Evolutionary conservation across 2,329 filamentous ascomycete species (phyloP), one percentile per base, ranked within the genome.

Genomic region (Lasiodiplodia hormozganensis): DNA sequence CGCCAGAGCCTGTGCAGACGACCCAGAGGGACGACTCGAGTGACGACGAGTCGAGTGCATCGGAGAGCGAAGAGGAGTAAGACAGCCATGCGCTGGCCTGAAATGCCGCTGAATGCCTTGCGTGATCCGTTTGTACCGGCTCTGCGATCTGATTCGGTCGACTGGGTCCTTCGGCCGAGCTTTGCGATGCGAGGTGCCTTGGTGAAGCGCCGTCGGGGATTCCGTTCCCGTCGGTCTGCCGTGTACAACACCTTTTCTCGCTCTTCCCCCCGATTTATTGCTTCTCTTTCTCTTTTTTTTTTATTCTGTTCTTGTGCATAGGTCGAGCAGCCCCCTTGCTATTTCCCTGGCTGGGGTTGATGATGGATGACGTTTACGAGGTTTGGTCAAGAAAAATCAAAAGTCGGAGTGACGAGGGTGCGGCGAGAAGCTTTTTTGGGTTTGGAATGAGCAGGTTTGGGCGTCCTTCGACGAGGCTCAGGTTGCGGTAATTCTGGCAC

Each of bases 41-140:
- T 72, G 85, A 85, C 31, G 85, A 87, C 70, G 84, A 86, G 68
- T 81, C 82, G 71, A 83, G 82, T 70, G 86, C 84, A 73, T 88
- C 86, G 4, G 86, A 88, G 73, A 82, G 81, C 69, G 80, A 82
- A 70, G 81, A 83, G 70, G 81, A 83, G 73, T 82, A 76, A 74
- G 54, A 16, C 36, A 12, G 43, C 60, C 14, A 31, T 7, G 6
- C 47, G 16, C 25, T 31, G 28, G 31, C 12, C n/a, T 21, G 49
- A 23, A 43, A 31, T 56, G 36, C 51, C 51, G 34, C 14, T 36
- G 28, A 16, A 25, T 56, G 51, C 52, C 38, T 56, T 34, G 31
- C 23, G 49, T 56, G 36, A 47, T 65, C 23, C 34, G 51, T 34
- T 56, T 23, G 10, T 56, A 16, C 4, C 23, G 62, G 51, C 62